Percentiles rank a stretch among this genome's conserved stretches.
phyloP scores from a whole-genome alignment of 192 early-diverging fungal genomes.

The Allomyces arbusculus region DNA sequence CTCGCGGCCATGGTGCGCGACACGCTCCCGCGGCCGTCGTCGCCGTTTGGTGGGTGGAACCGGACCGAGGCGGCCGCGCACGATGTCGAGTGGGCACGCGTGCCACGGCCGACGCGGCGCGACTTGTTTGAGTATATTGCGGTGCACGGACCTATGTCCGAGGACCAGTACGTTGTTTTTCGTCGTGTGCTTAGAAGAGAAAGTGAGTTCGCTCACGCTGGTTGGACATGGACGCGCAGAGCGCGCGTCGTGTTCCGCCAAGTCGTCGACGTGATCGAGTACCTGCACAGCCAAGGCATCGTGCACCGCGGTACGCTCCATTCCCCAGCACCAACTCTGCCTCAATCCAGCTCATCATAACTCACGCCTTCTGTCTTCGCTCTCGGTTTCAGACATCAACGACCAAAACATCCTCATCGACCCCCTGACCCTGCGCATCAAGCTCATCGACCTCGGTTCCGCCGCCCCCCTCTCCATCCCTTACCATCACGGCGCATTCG shows the following conservation, averaged over 20 bases:
- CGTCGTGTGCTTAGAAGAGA: too few species aligned
- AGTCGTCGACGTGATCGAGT: slow-evolving; percentile 13
- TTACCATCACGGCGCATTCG: slow-evolving; percentile 6
- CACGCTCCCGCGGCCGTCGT: background rate
- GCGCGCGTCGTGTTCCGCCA: slow-evolving; percentile 16
- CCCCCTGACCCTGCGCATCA: slow-evolving; percentile 12
- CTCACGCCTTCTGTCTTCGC: too few species aligned
- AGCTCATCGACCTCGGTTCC: slow-evolving; percentile 34
- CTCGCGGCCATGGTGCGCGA: background rate
- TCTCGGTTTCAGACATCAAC: slow-evolving; percentile 19
- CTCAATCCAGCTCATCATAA: too few species aligned
- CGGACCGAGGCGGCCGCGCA: background rate
- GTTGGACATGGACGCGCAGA: too few species aligned
- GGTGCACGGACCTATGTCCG: slow-evolving; percentile 14
- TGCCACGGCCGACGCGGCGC: background rate
- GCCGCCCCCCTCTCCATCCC: slow-evolving; percentile 2
- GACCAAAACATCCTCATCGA: slow-evolving; percentile 35
- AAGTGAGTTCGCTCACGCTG: too few species aligned
- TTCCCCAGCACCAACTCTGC: too few species aligned
- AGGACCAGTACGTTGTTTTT: slow-evolving; percentile 1
- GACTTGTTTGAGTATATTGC: slow-evolving; percentile 33
- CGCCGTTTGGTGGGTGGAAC: background rate
- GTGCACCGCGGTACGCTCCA: slow-evolving; percentile 15
- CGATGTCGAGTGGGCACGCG: background rate
- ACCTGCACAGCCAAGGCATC: slow-evolving; percentile 21